Base-by-base conservation (phyloP, 2,329 filamentous ascomycete genomes). In the Monosporascus sp. region DNA sequence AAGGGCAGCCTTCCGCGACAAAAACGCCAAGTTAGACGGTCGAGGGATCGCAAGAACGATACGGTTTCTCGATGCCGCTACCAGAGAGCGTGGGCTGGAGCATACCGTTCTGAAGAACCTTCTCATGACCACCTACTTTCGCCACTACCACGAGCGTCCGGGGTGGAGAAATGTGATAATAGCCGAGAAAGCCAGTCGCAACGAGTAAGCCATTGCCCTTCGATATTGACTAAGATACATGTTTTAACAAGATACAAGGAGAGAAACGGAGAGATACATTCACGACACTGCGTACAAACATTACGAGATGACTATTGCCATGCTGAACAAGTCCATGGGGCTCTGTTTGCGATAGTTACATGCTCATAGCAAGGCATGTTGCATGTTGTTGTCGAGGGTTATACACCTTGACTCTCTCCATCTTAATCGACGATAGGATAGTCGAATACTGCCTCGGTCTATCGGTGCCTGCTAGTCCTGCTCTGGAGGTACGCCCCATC, bases 301-400 rank as follows among this genome's bases (percentile, higher is more conserved):
- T 61, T 89, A 88, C 65, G 80, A 90, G 51, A 81, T 81, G 72
- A 89, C 85, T 7, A 66, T 92, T 47, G 77, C 76, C 18, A 88
- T 88, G 86, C 73, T 92, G 51, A 91, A 92, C 63, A 82, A 86
- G 65, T 84, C 78, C 6, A 85, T 91, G 84, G 80, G 81, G 1
- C 65, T 89, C 42, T 88, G 85, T 63, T 66, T 86, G 53, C 76
- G 80, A 54, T 82, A 60, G 48, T 27, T 20, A 42, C 2, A 24
- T 42, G 22, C 11, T 24, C 39, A 14, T 14, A 14, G 41, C 41
- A 47, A 34, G 39, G n/a, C 46, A 50, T 14, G 9, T 34, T 34
- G 31, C 31, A 14, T 5, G 31, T 9, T 2, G 11, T 7, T 34
- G 31, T 34, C 31, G 31, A 34, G 31, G 9, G 31, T 14, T 34